Base-by-base conservation (phyloP, 2,329 filamentous ascomycete species). In the Hymenoscyphus infarciens region DNA sequence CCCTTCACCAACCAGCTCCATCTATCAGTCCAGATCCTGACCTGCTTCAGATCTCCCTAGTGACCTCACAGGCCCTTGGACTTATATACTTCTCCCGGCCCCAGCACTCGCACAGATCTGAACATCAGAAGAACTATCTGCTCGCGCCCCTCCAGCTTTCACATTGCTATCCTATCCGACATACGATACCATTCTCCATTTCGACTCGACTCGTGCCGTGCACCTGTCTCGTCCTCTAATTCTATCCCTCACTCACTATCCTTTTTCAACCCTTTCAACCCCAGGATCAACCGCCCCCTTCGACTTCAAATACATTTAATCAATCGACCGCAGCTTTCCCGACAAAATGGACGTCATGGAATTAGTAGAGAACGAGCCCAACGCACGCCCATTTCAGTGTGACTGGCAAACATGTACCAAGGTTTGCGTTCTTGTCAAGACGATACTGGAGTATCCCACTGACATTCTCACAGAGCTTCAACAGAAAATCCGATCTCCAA, bases 401-500 rank as follows among this genome's bases (percentile, higher is more conserved):
- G 82, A 86, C 69, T 88, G 85, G 85, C 77, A 83, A 65, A 75
- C 77, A 25, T 87, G 85, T 74, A 82, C 78, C 70, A 87, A 87
- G 80, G 85, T 87, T 75, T 63, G 79, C 61, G 57, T 3, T 42
- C 16, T n/a, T n/a, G 16, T 22, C 8, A 22, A 35, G 3, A 22
- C 10, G 19, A 49, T 22, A 49, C n/a, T 2, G n/a, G 3, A 22
- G 19, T 22, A 4, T 10, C 6, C 42, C 42, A 49, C 42, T 49
- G 19, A 49, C 42, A 22, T 11, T 11, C 15, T 29, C 55, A 15
- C 68, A 89, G 87, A 87, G 84, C 76, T 90, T 90, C 78, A 89
- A 89, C 75, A 81, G 87, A 70, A 89, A 89, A 75, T 89, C 87
- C 19, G 87, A 89, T 70, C 77, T 90, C 64, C 86, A 88, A 71